A percentile compares a stretch with the other conserved stretches of the same genome.
Evolutionary conservation across 139 green algal genomes (phyloP).

Genomic region (Tetradesmus lagerheimii): DNA sequence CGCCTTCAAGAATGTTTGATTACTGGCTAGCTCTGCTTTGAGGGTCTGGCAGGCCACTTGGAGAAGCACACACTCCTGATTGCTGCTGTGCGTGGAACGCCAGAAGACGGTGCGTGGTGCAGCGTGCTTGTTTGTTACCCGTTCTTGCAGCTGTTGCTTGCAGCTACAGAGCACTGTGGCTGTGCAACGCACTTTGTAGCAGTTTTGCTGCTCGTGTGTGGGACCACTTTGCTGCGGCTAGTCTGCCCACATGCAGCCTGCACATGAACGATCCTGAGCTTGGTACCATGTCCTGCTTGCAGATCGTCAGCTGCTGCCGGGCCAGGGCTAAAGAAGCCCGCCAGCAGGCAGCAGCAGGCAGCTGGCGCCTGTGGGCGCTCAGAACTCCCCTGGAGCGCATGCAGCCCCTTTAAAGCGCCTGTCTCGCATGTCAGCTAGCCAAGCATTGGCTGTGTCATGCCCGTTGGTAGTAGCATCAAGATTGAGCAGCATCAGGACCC

Average conservation of each 20-base stretch:
- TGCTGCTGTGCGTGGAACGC: background rate
- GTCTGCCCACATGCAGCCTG: background rate
- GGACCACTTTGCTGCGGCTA: background rate
- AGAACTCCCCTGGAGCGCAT: background rate
- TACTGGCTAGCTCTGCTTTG: background rate
- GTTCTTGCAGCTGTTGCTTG: background rate
- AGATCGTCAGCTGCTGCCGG: background rate
- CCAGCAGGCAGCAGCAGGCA: background rate
- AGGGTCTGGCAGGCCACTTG: background rate
- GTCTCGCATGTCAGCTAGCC: slow-evolving; percentile 20
- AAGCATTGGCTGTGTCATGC: background rate
- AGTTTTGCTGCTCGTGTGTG: slow-evolving; percentile 2
- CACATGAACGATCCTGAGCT: background rate
- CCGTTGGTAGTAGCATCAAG: slow-evolving; percentile 30
- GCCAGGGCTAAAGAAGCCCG: background rate
- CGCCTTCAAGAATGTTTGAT: background rate
- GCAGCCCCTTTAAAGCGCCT: background rate
- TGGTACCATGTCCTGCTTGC: background rate
- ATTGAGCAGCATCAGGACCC: slow-evolving; percentile 16
- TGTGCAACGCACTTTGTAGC: background rate
- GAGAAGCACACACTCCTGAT: background rate
- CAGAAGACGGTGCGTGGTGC: background rate
- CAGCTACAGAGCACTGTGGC: background rate
- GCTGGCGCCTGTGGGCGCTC: background rate
- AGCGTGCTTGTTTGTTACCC: background rate